These are phyloP conservation scores for Circinella minor DNA, from an alignment of 371 early-diverging fungal species.

Conservation along the genomic window DNA sequence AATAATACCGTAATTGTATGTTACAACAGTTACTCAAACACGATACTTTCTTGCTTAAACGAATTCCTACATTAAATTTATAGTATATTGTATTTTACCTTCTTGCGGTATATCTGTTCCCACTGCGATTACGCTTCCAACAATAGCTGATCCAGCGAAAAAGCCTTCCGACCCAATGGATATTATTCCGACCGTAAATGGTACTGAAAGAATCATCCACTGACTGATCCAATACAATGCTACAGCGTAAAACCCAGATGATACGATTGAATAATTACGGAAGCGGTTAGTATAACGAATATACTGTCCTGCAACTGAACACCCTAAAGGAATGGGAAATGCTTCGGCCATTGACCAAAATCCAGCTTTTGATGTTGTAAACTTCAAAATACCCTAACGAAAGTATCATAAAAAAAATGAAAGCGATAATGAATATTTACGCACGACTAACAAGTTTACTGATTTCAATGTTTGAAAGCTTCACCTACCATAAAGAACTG, in stretches of 20 bases:
- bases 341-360: background rate
- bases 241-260: background rate
- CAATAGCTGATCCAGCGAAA: constrained; percentile 2
- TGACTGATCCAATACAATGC: background rate
- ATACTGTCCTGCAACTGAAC: constrained; percentile 5
- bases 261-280: constrained; percentile 21
- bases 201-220: background rate
- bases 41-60: no score
- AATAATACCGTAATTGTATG: no score
- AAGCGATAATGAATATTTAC: background rate
- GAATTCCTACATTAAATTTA: background rate
- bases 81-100: background rate
- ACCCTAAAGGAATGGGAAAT: constrained; percentile 6
- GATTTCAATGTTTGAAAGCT: no score
- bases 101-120: constrained; percentile 7
- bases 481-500: constrained; percentile 45
- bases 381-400: background rate
- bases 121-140: background rate
- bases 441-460: no score
- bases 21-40: no score
- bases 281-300: background rate
- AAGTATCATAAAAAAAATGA: background rate
- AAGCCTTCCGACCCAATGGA: background rate
- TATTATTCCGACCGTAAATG: background rate
- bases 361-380: constrained; percentile 4